Percentiles rank a stretch among this genome's conserved stretches.
phyloP scores from a whole-genome alignment of 352 stramenopile genomes.

The Phytophthora tentaculata region DNA sequence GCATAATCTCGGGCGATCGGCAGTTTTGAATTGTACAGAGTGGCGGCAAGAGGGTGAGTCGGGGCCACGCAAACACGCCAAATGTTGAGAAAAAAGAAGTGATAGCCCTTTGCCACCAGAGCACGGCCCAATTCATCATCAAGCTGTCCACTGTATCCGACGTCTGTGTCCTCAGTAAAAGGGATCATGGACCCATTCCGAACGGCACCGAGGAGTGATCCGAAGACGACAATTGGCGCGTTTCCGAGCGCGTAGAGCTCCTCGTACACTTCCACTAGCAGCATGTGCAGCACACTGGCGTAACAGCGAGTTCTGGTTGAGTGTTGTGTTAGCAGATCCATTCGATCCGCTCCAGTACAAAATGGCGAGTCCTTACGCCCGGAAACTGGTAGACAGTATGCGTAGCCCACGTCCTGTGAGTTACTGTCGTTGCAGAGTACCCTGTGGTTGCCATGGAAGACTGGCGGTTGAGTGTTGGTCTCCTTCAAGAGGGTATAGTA shows the following conservation, averaged over 20 bases:
- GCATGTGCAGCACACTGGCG: constrained; percentile 56
- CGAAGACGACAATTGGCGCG: constrained; percentile 42
- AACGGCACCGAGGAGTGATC: constrained; percentile 53
- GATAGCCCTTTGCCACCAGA: constrained; percentile 51
- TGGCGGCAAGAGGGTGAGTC: constrained; percentile 35
- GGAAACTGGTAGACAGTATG: constrained; percentile 58
- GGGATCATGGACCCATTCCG: constrained; percentile 57
- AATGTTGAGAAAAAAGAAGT: constrained; percentile 50
- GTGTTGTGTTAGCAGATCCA: constrained; percentile 45
- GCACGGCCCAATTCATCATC: constrained; percentile 10
- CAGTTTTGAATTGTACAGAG: constrained; percentile 40
- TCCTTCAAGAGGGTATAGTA: constrained; percentile 23
- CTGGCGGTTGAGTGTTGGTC: constrained; percentile 1
- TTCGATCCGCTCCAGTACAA: constrained; percentile 48
- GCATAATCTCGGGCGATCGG: constrained; percentile 15
- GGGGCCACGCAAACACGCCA: constrained; percentile 47
- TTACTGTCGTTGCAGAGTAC: constrained; percentile 22
- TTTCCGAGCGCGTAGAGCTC: constrained; percentile 35
- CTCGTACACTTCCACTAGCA: constrained; percentile 60
- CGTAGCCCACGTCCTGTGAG: background rate
- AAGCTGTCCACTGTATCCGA: constrained; percentile 39
- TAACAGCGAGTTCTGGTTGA: constrained; percentile 42
- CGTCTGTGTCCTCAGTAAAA: constrained; percentile 58
- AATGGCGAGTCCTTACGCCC: constrained; percentile 49
- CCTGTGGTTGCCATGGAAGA: constrained; percentile 29